Conservation (phyloP, 495 filamentous ascomycete species). For the Aspergillus ellipticus region DNA sequence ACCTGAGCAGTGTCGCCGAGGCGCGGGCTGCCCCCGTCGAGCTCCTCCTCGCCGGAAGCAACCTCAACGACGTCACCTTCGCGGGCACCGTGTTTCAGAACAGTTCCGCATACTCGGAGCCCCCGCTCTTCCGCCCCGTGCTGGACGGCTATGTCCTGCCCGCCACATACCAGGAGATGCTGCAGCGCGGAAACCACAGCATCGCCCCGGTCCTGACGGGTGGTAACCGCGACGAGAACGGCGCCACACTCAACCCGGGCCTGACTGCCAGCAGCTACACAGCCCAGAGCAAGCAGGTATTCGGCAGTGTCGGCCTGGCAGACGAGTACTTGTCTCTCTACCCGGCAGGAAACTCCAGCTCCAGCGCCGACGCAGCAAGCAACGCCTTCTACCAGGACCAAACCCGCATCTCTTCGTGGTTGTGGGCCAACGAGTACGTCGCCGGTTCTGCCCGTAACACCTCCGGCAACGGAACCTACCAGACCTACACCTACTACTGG, state of each 20-base stretch:
- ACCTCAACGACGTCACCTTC: not conserved
- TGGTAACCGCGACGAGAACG: slow-evolving; percentile 16
- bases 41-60: not conserved
- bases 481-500: slow-evolving; percentile 16
- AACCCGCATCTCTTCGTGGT: slow-evolving; percentile 11
- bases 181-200: not conserved
- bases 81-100: slow-evolving; percentile 7
- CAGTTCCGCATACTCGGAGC: slow-evolving; percentile 4
- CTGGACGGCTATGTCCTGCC: slow-evolving; percentile 18
- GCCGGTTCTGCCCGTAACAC: slow-evolving; percentile 12
- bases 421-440: slow-evolving; percentile 9
- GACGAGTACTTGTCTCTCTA: slow-evolving; percentile 15
- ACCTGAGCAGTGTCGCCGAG: slow-evolving; percentile 1
- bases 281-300: slow-evolving; percentile 4
- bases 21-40: not conserved
- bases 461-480: not conserved
- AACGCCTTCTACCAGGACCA: slow-evolving; percentile 10
- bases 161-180: slow-evolving; percentile 7
- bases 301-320: not conserved
- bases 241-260: not conserved
- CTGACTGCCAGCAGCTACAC: slow-evolving; percentile 5
- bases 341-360: slow-evolving; percentile 4
- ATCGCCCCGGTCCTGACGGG: slow-evolving; percentile 18
- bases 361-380: not conserved
- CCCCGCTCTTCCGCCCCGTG: slow-evolving; percentile 10